A percentile compares a stretch with the other conserved stretches of the same genome.
Conservation (phyloP, 192 early-diverging fungal genomes). For the Coemansia biformis region DNA sequence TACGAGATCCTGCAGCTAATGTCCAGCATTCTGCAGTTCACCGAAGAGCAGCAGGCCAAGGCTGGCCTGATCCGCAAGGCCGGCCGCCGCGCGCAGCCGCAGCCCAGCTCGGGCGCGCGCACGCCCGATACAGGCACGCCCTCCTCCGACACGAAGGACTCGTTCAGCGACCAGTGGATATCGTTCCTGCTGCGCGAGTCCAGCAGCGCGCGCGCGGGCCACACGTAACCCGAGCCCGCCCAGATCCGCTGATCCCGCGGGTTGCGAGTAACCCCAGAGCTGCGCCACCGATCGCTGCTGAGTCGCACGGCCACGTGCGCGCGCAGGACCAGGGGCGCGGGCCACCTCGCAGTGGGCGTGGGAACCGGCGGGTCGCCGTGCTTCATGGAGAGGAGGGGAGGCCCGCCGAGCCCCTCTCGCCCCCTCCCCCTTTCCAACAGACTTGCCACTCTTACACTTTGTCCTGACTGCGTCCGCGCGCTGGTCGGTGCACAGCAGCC, state of each 20-base stretch:
- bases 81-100: conserved; percentile 39
- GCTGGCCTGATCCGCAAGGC: conserved; percentile 69
- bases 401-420: too few relatives aligned
- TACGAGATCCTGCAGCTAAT: conserved; percentile 91
- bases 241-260: too few relatives aligned
- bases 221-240: too few relatives aligned
- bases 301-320: neutral
- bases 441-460: too few relatives aligned
- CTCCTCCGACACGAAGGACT: conserved; percentile 52
- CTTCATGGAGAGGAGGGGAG: too few relatives aligned
- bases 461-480: too few relatives aligned
- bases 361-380: too few relatives aligned
- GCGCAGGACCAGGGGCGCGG: conserved; percentile 11
- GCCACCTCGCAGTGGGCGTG: too few relatives aligned
- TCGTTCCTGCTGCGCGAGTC: conserved; percentile 72
- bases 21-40: conserved; percentile 78
- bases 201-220: conserved; percentile 12
- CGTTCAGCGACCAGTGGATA: conserved; percentile 77
- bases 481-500: too few relatives aligned
- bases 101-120: conserved; percentile 49
- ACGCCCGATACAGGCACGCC: conserved; percentile 32
- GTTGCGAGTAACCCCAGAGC: too few relatives aligned
- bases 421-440: too few relatives aligned
- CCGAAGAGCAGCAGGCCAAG: conserved; percentile 81
- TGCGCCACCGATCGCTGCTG: too few relatives aligned